Percentiles rank a stretch among this genome's conserved stretches.
These are phyloP conservation scores for Pseudopithomyces maydicus DNA, from an alignment of 2,329 filamentous ascomycete species.

Conservation along the genomic window DNA sequence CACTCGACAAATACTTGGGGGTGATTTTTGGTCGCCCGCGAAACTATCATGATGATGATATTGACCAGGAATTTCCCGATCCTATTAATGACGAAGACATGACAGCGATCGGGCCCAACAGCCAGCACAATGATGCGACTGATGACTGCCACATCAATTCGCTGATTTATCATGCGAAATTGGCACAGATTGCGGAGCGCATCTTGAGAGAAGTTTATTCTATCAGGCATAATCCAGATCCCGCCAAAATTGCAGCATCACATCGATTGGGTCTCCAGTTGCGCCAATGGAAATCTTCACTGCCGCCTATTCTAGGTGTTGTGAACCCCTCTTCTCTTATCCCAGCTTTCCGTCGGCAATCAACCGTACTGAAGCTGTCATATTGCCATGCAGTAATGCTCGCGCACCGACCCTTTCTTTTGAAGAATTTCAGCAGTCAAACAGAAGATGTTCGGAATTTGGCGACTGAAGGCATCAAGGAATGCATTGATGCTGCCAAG, in stretches of 20 bases:
- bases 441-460: conserved; percentile 27
- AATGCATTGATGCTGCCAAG: conserved; percentile 52
- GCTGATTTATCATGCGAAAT: conserved; percentile 53
- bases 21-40: conserved; percentile 64
- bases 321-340: conserved; percentile 55
- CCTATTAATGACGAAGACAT: conserved; percentile 63
- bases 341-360: conserved; percentile 47
- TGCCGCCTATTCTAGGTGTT: conserved; percentile 52
- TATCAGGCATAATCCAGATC: conserved; percentile 37
- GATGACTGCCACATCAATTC: conserved; percentile 59
- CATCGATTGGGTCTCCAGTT: conserved; percentile 48
- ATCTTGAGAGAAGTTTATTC: conserved; percentile 41
- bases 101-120: conserved; percentile 47
- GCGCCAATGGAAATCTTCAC: conserved; percentile 29
- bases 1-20: conserved; percentile 65
- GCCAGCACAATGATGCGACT: background rate
- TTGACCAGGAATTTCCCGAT: conserved; percentile 64
- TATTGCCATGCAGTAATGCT: conserved; percentile 44
- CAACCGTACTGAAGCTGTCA: conserved; percentile 36
- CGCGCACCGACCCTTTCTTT: conserved; percentile 38
- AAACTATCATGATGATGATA: conserved; percentile 65
- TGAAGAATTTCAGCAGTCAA: conserved; percentile 21
- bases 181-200: conserved; percentile 37
- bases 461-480: conserved; percentile 46
- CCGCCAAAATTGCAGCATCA: conserved; percentile 46